A percentile compares a stretch with the other conserved stretches of the same genome.
Conservation (phyloP, 2,329 filamentous ascomycete species). For the Ceratocystis variospora region DNA sequence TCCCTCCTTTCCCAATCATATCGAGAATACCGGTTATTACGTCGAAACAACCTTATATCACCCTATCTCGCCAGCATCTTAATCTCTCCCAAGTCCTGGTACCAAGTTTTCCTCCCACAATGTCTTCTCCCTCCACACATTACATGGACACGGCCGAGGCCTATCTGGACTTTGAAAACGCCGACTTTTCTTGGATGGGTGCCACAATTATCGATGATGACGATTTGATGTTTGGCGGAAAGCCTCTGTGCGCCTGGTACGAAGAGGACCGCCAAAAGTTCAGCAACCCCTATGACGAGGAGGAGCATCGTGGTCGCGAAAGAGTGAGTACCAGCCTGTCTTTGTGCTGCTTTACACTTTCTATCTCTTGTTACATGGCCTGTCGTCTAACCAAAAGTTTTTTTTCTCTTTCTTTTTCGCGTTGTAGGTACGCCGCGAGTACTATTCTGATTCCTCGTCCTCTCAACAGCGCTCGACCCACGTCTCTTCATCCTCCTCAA, state of each 20-base stretch:
- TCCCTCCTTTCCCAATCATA: background rate
- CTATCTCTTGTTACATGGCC: background rate
- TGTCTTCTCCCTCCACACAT: conserved; percentile 12
- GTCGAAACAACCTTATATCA: conserved; percentile 5
- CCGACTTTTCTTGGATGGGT: conserved; percentile 32
- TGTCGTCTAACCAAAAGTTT: background rate
- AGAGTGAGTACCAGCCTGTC: conserved; percentile 24
- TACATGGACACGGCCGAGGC: conserved; percentile 11
- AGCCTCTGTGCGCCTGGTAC: conserved; percentile 45
- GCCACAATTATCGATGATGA: conserved; percentile 43
- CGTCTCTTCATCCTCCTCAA: background rate
- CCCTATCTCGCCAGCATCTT: background rate
- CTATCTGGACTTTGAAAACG: conserved; percentile 13
- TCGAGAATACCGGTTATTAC: background rate
- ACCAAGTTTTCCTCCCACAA: background rate
- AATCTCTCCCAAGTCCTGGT: background rate
- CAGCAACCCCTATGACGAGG: conserved; percentile 30
- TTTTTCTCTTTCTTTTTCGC: background rate
- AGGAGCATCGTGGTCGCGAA: conserved; percentile 30
- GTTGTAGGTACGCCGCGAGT: conserved; percentile 15
- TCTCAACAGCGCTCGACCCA: conserved; percentile 6
- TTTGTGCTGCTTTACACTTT: background rate
- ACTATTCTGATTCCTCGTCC: conserved; percentile 8
- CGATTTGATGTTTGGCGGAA: conserved; percentile 47
- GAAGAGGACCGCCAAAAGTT: conserved; percentile 41